Percentiles rank a stretch among this genome's conserved stretches.
phyloP scores from a whole-genome alignment of 441 rosid genomes.

The Capsella rubella region DNA sequence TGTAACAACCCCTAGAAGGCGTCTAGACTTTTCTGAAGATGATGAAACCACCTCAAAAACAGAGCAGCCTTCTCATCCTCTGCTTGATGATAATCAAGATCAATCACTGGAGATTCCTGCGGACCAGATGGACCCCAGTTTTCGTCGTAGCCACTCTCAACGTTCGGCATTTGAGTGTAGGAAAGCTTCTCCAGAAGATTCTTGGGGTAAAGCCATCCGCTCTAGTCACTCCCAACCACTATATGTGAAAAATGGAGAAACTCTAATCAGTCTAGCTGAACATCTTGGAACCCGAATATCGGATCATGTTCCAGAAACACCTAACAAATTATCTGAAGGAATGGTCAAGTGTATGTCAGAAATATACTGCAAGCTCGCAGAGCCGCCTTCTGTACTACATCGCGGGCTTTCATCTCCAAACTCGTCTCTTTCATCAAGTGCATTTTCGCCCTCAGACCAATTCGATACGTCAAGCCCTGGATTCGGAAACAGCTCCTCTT shows the following conservation, averaged over 20 bases:
- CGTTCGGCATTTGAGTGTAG: slow-evolving; percentile 59
- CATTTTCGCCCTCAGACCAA: slow-evolving; percentile 77
- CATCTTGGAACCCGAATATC: slow-evolving; percentile 88
- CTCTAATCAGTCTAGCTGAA: slow-evolving; percentile 85
- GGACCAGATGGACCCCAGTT: slow-evolving; percentile 54
- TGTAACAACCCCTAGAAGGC: slow-evolving; percentile 55
- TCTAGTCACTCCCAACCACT: slow-evolving; percentile 85
- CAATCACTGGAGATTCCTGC: slow-evolving; percentile 44
- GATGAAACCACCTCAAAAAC: slow-evolving; percentile 40
- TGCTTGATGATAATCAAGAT: slow-evolving; percentile 40
- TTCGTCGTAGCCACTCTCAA: slow-evolving; percentile 83
- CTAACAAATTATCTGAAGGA: slow-evolving; percentile 89
- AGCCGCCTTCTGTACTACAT: slow-evolving; percentile 62
- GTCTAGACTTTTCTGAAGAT: slow-evolving; percentile 54
- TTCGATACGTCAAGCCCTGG: slow-evolving; percentile 89
- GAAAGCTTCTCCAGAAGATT: slow-evolving; percentile 56
- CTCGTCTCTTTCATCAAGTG: slow-evolving; percentile 78
- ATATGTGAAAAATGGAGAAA: slow-evolving; percentile 69
- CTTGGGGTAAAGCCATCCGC: slow-evolving; percentile 58
- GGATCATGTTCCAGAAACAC: slow-evolving; percentile 87
- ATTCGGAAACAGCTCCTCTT: slow-evolving; percentile 74
- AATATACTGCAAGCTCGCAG: slow-evolving; percentile 87
- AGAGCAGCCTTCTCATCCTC: slow-evolving; percentile 47
- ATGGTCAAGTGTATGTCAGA: slow-evolving; percentile 93
- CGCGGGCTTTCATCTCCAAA: slow-evolving; percentile 73